phyloP scores from a whole-genome alignment of 2,329 filamentous ascomycete genomes.

The Paraphoma chrysanthemicola region DNA sequence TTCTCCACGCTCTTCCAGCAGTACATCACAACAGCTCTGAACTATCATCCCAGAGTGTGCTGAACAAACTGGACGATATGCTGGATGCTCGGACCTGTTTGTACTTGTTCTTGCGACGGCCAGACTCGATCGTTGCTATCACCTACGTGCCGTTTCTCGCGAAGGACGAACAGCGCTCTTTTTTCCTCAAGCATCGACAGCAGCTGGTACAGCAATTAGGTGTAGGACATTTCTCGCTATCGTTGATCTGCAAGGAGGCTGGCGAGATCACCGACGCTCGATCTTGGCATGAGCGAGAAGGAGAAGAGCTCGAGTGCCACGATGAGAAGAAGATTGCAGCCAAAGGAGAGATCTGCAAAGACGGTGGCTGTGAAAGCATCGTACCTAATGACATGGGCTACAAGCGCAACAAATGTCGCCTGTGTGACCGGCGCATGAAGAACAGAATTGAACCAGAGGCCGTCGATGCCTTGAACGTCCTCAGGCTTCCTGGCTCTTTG shows the following conservation, averaged over 20 bases:
- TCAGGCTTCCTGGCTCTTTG: conserved; percentile 13
- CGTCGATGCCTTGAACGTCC: conserved; percentile 17
- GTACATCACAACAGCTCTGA: conserved; percentile 5
- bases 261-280: conserved; percentile 33
- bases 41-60: conserved; percentile 13
- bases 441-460: conserved; percentile 30
- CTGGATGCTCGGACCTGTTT: conserved; percentile 20
- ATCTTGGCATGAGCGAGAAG: conserved; percentile 30
- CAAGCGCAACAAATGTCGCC: conserved; percentile 34
- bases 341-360: neutral
- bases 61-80: conserved; percentile 24
- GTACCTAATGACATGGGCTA: conserved; percentile 22
- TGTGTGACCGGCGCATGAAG: conserved; percentile 43
- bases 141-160: conserved; percentile 35
- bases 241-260: conserved; percentile 37
- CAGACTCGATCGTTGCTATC: conserved; percentile 18
- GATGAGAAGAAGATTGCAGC: neutral
- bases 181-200: conserved; percentile 19
- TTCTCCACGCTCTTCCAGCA: conserved; percentile 4
- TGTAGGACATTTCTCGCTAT: conserved; percentile 15
- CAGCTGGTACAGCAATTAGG: conserved; percentile 21
- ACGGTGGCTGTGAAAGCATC: neutral
- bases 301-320: neutral
- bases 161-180: conserved; percentile 1
- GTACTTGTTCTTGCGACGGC: conserved; percentile 29